These are phyloP conservation scores for Plenodomus lindquistii DNA, from an alignment of 2,329 filamentous ascomycete genomes.

Conservation along the genomic window DNA sequence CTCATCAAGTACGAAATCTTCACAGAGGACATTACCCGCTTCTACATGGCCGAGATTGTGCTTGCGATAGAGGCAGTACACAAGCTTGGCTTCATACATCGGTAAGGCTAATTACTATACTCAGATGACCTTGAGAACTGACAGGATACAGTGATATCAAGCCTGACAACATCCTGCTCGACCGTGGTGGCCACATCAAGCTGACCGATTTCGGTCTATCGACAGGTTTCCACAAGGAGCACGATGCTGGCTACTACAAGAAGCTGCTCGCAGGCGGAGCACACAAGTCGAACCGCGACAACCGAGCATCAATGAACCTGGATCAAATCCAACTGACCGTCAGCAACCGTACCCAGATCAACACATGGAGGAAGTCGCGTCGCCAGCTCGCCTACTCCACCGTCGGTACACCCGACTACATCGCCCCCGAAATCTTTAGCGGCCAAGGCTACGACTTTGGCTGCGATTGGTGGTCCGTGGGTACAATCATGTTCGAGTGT, in stretches of 20 bases:
- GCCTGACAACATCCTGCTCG: conserved; percentile 96
- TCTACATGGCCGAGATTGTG: conserved; percentile 98
- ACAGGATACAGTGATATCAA: conserved; percentile 81
- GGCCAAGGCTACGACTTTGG: conserved; percentile 95
- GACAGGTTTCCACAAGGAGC: conserved; percentile 95
- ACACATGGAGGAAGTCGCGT: conserved; percentile 96
- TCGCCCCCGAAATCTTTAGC: conserved; percentile 97
- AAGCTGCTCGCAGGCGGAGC: conserved; percentile 77
- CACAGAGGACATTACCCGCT: conserved; percentile 95
- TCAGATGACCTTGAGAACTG: conserved; percentile 9
- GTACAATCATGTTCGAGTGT: conserved; percentile 99
- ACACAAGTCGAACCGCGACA: conserved; percentile 56
- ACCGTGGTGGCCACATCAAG: conserved; percentile 95
- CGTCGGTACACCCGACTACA: conserved; percentile 97
- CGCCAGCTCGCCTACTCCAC: conserved; percentile 97
- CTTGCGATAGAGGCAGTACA: conserved; percentile 98
- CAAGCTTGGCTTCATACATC: conserved; percentile 96
- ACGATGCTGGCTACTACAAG: conserved; percentile 98
- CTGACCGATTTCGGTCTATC: conserved; percentile 97
- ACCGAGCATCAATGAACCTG: conserved; percentile 91
- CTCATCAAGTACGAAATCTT: conserved; percentile 99
- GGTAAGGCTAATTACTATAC: conserved; percentile 60
- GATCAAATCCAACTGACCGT: conserved; percentile 98
- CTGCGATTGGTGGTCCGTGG: conserved; percentile 99
- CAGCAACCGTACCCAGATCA: conserved; percentile 96